Conservation (phyloP, 2,329 filamentous ascomycete genomes). For the Aspergillus clavatus region DNA sequence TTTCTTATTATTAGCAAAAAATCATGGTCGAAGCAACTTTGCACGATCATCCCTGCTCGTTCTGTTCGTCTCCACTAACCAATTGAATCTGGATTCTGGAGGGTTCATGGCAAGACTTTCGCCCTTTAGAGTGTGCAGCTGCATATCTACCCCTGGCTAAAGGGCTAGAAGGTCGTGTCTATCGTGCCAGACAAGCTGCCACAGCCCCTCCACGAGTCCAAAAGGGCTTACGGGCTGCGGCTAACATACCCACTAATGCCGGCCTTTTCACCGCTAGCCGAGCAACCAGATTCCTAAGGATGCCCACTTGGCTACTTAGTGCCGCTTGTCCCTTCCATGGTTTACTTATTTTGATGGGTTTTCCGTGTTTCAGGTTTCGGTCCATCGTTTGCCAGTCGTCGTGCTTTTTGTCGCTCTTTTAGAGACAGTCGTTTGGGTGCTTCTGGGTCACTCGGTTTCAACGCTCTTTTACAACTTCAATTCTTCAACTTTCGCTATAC, state of each 20-base stretch:
- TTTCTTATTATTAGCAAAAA: not conserved
- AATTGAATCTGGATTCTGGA: not conserved
- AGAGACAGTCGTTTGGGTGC: constrained; percentile 23
- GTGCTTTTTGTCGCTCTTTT: constrained; percentile 30
- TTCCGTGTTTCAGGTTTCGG: constrained; percentile 21
- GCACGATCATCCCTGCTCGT: not conserved
- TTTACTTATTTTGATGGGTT: not conserved
- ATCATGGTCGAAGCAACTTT: not conserved
- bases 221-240: not conserved
- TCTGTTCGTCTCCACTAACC: not conserved
- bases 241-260: not conserved
- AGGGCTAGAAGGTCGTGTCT: not conserved
- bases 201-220: not conserved
- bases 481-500: constrained; percentile 6
- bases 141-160: not conserved
- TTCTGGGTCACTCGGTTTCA: constrained; percentile 23
- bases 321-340: not conserved
- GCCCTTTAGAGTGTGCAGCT: not conserved
- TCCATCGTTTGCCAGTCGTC: constrained; percentile 24
- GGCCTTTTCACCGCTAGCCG: not conserved
- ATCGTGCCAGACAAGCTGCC: not conserved
- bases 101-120: not conserved
- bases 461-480: constrained; percentile 22
- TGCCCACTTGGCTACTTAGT: not conserved
- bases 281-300: not conserved